Conservation (phyloP, 1,284 basidiomycete genomes). For the Ceratobasidium sp. region DNA sequence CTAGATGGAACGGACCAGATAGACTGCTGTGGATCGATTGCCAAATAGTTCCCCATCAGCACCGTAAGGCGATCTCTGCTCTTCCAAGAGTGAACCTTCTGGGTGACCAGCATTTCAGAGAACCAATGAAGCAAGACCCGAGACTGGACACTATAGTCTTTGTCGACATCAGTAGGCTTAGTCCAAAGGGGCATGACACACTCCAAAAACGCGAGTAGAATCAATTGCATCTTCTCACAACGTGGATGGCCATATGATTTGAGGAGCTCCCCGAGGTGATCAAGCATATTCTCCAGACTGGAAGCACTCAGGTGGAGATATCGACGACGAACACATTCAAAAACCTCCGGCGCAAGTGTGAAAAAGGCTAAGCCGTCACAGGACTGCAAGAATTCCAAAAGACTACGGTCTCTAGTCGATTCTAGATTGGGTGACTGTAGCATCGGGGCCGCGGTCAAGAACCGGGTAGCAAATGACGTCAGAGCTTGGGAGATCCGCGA, state of each 20-base stretch:
- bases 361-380: constrained; percentile 67
- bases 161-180: constrained; percentile 54
- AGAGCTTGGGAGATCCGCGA: constrained; percentile 13
- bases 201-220: constrained; percentile 72
- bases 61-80: constrained; percentile 71
- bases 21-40: constrained; percentile 66
- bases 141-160: constrained; percentile 61
- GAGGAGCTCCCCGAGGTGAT: constrained; percentile 66
- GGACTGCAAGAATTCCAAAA: constrained; percentile 68
- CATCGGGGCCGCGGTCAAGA: constrained; percentile 67
- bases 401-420: constrained; percentile 69
- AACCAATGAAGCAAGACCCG: constrained; percentile 67
- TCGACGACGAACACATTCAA: constrained; percentile 66
- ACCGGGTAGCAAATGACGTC: constrained; percentile 51
- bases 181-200: constrained; percentile 76
- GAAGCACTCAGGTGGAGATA: constrained; percentile 65
- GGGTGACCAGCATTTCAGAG: constrained; percentile 58
- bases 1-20: constrained; percentile 59
- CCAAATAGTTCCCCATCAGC: constrained; percentile 75
- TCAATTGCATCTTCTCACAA: constrained; percentile 65
- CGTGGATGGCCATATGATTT: constrained; percentile 56
- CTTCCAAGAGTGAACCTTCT: constrained; percentile 70
- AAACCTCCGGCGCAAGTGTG: constrained; percentile 66
- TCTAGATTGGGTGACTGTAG: constrained; percentile 68
- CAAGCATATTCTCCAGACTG: constrained; percentile 66